Evolutionary conservation across 2,329 filamentous ascomycete genomes (phyloP), one percentile per base, ranked within the genome.

Genomic region (Fusarium sp.): DNA sequence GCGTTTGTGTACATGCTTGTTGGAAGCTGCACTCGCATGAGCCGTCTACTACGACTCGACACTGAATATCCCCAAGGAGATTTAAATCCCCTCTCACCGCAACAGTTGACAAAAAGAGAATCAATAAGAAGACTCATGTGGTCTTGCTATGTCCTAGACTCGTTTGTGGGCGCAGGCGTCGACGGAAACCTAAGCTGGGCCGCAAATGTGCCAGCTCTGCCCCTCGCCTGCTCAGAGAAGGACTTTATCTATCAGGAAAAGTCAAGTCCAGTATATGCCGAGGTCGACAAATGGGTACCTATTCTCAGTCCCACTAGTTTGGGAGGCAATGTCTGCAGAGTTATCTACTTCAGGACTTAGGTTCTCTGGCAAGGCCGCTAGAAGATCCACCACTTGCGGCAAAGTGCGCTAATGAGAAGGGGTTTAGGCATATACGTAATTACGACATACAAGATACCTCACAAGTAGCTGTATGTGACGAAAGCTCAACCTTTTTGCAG

Each of bases 1-100:
- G 60, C 60, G 18, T 63, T 63, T 23, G 60, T 54, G 11, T 63
- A 63, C 18, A 63, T 63, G 60, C 60, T 63, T 9, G 60, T 63
- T 32, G 60, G 60, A 11, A 50, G 60, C 20, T 63, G 60, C 14
- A 52, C 43, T 20, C 39, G 60, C 4, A 63, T 63, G 60, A 34
- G 60, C 20, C 60, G 60, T 5, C 60, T 63, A 5, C n/a, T 63
- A 27, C 60, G 60, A 7, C 60, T 63, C 10, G 43, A 63, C 43
- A 45, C 30, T 9, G 60, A 54, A 52, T 43, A 63, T 20, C 18
- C 50, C 6, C 50, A 34, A 7, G 18, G 5, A 6, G 50, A 34
- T 11, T 14, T 11, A 5, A 30, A 14, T n/a, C 27, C 25, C 11
- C 27, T 54, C 30, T 54, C 50, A 2, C 30, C 50, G 6, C 8